Evolutionary conservation across 2,329 filamentous ascomycete species (phyloP).

Genomic region (Fusarium hostae): DNA sequence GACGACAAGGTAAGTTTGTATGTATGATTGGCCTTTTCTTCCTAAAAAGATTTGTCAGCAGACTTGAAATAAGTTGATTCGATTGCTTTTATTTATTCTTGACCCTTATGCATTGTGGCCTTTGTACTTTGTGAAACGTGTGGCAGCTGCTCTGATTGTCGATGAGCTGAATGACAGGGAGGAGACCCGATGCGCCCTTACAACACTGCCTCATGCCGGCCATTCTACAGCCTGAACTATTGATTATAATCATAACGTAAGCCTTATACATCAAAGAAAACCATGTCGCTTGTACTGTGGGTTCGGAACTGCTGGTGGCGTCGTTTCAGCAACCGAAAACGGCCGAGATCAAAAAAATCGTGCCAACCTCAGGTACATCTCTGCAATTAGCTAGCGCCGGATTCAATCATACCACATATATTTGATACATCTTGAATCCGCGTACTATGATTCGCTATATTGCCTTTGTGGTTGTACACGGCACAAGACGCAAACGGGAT

Average conservation of each 20-base stretch:
- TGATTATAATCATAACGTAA: neutral
- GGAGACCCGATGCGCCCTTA: too few relatives aligned
- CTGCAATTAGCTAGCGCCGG: neutral
- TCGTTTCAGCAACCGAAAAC: neutral
- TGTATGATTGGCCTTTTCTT: neutral
- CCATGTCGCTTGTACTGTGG: too few relatives aligned
- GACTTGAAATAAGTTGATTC: too few relatives aligned
- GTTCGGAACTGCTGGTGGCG: too few relatives aligned
- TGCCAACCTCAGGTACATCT: too few relatives aligned
- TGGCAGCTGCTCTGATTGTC: neutral
- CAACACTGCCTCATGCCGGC: too few relatives aligned
- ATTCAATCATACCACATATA: neutral
- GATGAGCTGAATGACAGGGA: neutral
- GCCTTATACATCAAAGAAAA: too few relatives aligned
- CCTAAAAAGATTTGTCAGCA: neutral
- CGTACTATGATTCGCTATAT: rapidly evolving
- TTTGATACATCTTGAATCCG: neutral
- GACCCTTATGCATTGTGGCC: rapidly evolving
- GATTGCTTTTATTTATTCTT: neutral
- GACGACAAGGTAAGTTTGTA: neutral
- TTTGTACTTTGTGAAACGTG: neutral
- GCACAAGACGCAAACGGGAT: neutral
- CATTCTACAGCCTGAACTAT: rapidly evolving
- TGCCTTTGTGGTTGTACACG: neutral
- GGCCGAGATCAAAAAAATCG: too few relatives aligned